Evolutionary conservation across 257 asterid species (phyloP).

Genomic region (Ilex asprella): DNA sequence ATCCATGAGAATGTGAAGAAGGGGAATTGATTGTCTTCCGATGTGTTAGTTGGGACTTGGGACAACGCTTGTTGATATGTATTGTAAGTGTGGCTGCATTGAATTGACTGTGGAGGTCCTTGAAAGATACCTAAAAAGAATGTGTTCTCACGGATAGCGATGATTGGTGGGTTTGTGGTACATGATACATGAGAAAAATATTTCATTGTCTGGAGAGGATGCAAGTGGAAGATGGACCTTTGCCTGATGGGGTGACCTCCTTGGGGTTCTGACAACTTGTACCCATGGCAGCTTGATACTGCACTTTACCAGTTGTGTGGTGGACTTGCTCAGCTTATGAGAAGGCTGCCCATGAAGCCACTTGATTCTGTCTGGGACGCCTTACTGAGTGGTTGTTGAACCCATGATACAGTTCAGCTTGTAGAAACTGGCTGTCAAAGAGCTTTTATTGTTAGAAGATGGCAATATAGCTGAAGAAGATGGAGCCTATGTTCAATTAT

Average conservation of each 20-base stretch:
- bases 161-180: constrained; percentile 29
- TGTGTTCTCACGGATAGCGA: constrained; percentile 29
- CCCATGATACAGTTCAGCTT: constrained; percentile 24
- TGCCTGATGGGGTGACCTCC: constrained; percentile 28
- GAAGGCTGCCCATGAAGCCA: constrained; percentile 37
- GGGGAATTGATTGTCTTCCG: constrained; percentile 31
- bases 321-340: constrained; percentile 34
- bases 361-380: constrained; percentile 43
- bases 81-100: constrained; percentile 72
- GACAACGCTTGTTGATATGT: constrained; percentile 74
- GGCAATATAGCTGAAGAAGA: constrained; percentile 32
- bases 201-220: constrained; percentile 25
- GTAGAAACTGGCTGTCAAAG: constrained; percentile 32
- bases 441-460: constrained; percentile 26
- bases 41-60: constrained; percentile 32
- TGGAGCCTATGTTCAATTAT: constrained; percentile 37
- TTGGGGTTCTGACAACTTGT: constrained; percentile 34
- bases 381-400: constrained; percentile 29
- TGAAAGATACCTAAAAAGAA: constrained; percentile 27
- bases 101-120: constrained; percentile 52
- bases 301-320: constrained; percentile 35
- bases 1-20: constrained; percentile 53
- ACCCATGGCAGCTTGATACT: constrained; percentile 24
- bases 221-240: constrained; percentile 27
- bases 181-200: constrained; percentile 28